phyloP scores from a whole-genome alignment of 1,139 yeast genomes.

The Yamadazyma buinensis region DNA sequence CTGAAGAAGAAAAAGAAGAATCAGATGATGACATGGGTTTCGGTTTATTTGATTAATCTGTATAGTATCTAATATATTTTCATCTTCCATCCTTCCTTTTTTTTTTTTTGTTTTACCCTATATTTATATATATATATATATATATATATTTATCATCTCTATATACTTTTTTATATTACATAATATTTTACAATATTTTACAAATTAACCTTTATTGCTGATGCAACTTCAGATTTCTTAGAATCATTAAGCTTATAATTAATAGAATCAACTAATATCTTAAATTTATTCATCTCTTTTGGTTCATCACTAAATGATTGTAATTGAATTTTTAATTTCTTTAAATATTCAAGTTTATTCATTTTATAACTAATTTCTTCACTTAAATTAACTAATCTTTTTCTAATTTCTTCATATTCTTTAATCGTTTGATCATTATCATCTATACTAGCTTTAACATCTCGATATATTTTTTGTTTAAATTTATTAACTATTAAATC shows the following conservation, averaged over 20 bases:
- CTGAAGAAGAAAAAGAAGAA: conserved; percentile 37
- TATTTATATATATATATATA: no score
- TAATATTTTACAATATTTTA: background rate
- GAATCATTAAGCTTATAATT: conserved; percentile 12
- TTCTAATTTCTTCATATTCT: conserved; percentile 24
- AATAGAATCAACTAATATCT: conserved; percentile 26
- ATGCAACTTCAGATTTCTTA: conserved; percentile 7
- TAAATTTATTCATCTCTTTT: conserved; percentile 27
- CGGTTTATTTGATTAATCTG: conserved; percentile 76
- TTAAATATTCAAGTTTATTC: conserved; percentile 27
- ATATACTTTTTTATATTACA: no score
- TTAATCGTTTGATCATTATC: conserved; percentile 14
- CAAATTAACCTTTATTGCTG: no score
- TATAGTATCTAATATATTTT: conserved; percentile 1
- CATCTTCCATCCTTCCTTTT: no score
- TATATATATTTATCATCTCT: no score
- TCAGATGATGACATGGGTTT: conserved; percentile 81
- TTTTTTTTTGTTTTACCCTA: no score
- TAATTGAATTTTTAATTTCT: conserved; percentile 16
- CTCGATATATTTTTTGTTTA: conserved; percentile 7
- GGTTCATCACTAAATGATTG: conserved; percentile 17
- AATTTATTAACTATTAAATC: conserved; percentile 1
- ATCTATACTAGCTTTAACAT: conserved; percentile 8
- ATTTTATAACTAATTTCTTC: conserved; percentile 21
- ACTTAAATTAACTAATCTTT: conserved; percentile 16